Percentiles rank a stretch among this genome's conserved stretches.
These are phyloP conservation scores for Metschnikowia sp. DNA, from an alignment of 805 yeast genomes.

Conservation along the genomic window DNA sequence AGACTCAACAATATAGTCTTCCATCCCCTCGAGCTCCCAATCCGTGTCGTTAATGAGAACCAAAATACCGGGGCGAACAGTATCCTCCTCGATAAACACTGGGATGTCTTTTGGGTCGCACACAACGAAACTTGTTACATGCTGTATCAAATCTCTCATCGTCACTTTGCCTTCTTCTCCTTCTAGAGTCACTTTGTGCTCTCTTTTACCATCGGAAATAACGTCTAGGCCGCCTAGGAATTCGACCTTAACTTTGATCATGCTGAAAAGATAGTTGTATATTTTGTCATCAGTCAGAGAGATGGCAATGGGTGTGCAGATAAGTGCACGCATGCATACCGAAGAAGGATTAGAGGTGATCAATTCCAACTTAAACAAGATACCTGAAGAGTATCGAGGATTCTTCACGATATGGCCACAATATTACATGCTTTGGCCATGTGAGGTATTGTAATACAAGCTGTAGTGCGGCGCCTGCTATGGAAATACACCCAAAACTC, in stretches of 20 bases:
- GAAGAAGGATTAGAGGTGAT: no score
- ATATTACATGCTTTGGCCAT: no score
- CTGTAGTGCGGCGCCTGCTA: no score
- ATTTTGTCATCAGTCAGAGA: neutral
- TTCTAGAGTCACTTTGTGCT: constrained; percentile 45
- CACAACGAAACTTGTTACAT: constrained; percentile 53
- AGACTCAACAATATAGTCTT: constrained; percentile 68
- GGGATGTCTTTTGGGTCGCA: constrained; percentile 60
- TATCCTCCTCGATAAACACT: constrained; percentile 77
- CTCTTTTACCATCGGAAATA: constrained; percentile 59
- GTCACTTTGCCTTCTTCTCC: constrained; percentile 43
- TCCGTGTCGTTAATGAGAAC: constrained; percentile 92
- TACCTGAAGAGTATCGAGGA: no score
- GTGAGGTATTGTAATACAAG: no score
- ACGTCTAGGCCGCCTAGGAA: constrained; percentile 80
- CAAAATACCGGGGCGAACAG: constrained; percentile 86
- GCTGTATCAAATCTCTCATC: constrained; percentile 52
- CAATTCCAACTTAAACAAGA: no score
- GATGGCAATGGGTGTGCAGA: neutral
- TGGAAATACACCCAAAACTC: no score
- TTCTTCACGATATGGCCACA: no score
- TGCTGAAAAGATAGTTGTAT: neutral
- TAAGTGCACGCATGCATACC: no score
- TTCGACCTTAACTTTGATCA: constrained; percentile 40
- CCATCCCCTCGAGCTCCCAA: constrained; percentile 94